These are phyloP conservation scores for Amaranthus tricolor DNA, from an alignment of 179 eudicot genomes.

Conservation along the genomic window DNA sequence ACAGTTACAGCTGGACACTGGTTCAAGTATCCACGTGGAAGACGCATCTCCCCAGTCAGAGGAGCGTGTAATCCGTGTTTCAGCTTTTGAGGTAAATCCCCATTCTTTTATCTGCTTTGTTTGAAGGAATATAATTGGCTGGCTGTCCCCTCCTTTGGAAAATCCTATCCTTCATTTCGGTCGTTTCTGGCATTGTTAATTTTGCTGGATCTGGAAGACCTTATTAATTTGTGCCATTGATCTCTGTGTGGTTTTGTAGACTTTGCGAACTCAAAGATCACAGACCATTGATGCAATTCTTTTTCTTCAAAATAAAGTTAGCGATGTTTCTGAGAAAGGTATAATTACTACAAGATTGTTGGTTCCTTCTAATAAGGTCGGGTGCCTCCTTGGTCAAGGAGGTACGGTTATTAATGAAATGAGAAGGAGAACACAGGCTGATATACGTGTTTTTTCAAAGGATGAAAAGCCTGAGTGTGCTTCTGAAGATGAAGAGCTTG, in stretches of 20 bases:
- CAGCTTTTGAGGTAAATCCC: slow-evolving; percentile 62
- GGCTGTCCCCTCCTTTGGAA: neutral
- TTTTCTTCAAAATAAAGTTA: slow-evolving; percentile 63
- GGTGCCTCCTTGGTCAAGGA: slow-evolving; percentile 90
- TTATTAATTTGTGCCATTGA: slow-evolving; percentile 13
- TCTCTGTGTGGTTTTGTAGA: slow-evolving; percentile 35
- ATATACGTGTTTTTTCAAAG: slow-evolving; percentile 72
- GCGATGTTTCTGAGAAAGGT: slow-evolving; percentile 75
- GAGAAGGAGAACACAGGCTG: slow-evolving; percentile 88
- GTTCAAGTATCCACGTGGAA: slow-evolving; percentile 68
- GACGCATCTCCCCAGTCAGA: slow-evolving; percentile 54
- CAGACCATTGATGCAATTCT: slow-evolving; percentile 84
- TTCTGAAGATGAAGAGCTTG: slow-evolving; percentile 83
- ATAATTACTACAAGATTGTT: slow-evolving; percentile 65
- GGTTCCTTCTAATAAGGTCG: slow-evolving; percentile 80
- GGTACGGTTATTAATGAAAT: slow-evolving; percentile 83
- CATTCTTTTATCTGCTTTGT: slow-evolving; percentile 2
- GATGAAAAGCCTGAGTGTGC: slow-evolving; percentile 80
- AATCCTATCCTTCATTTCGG: neutral
- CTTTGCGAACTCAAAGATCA: slow-evolving; percentile 54
- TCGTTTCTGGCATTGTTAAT: neutral
- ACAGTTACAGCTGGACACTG: slow-evolving; percentile 73
- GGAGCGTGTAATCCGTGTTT: slow-evolving; percentile 73
- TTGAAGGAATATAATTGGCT: neutral
- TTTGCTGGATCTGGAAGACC: neutral